These are phyloP conservation scores for Aurantiochytrium sp. DNA, from an alignment of 108 stramenopile genomes.

Conservation along the genomic window DNA sequence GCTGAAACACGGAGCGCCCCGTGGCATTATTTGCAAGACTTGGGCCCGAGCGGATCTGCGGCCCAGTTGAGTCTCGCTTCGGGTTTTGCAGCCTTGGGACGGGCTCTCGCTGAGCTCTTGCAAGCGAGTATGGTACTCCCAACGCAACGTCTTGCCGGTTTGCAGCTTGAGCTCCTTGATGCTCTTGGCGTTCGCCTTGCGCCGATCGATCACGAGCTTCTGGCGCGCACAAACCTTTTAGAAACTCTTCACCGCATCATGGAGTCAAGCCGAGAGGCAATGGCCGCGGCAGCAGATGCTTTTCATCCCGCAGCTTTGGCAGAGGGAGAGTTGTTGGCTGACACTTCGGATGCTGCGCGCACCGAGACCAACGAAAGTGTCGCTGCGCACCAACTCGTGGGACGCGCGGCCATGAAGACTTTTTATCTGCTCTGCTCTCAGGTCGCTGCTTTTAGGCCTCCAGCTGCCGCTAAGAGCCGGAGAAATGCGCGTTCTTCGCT, in stretches of 20 bases:
- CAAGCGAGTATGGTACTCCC: neutral
- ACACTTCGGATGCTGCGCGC: no score
- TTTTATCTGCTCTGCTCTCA: slow-evolving; percentile 2
- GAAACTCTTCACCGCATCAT: slow-evolving; percentile 1
- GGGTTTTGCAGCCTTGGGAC: neutral
- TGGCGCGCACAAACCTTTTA: neutral
- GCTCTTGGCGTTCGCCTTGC: neutral
- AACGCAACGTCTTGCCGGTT: neutral
- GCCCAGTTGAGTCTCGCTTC: neutral
- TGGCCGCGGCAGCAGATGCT: neutral
- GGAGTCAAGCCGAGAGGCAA: neutral
- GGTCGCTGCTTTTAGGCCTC: neutral
- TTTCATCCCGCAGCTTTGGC: no score
- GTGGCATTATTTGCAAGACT: neutral
- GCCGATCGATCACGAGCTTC: neutral
- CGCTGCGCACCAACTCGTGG: neutral
- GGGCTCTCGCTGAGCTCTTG: neutral
- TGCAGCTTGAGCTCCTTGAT: neutral
- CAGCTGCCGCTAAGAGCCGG: neutral
- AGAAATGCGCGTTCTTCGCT: neutral
- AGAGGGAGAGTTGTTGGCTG: neutral
- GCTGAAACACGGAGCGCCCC: neutral
- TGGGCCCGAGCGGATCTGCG: neutral
- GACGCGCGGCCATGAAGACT: neutral
- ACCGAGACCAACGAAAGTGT: neutral